Evolutionary conservation across 495 filamentous ascomycete genomes (phyloP), one percentile per base, ranked within the genome.

Genomic region (Collariella sp.): DNA sequence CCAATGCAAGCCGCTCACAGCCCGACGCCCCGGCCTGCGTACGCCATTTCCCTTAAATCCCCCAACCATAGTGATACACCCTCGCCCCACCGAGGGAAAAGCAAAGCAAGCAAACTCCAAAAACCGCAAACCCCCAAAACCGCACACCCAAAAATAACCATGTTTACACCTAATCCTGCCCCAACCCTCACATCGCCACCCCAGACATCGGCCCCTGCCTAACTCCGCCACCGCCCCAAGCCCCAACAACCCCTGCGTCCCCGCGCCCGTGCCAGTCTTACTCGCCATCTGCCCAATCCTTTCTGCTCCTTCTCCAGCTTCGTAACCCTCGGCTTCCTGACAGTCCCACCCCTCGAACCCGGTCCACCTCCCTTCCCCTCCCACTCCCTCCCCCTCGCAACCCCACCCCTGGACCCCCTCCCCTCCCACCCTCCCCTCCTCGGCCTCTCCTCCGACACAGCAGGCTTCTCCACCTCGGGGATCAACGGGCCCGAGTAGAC

Each of bases 381-480:
- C 76, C 76, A 24, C 69, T 66, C 65, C 51, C 66, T 75, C 44
- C 67, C 60, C 64, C 74, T 24, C 1, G 12, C 38, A 0, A 24
- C 76, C 38, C 82, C 76, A 15, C 88, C 88, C 35, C 86, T 79
- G 39, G 62, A 62, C 7, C 78, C 80, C 18, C 80, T 71, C 36
- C 78, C 77, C 78, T 68, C 9, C 78, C 77, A 26, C 76, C 87
- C 84, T 34, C 88, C 88, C 40, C 89, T 81, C 64, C 85, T 88
- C 45, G 86, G 82, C 18, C 82, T 83, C 15, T 85, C 87, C 62
- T 90, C 87, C 40, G 83, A 82, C 50, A 65, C 66, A 43, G 83
- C 81, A n/a, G 90, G 82, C 72, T 95, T 93, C 71, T 94, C 87
- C 6, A 86, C 88, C 69, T 93, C 89, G 15, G 85, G 86, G 12